phyloP scores from a whole-genome alignment of 2,329 filamentous ascomycete species.

The Phialemoniopsis sp. region DNA sequence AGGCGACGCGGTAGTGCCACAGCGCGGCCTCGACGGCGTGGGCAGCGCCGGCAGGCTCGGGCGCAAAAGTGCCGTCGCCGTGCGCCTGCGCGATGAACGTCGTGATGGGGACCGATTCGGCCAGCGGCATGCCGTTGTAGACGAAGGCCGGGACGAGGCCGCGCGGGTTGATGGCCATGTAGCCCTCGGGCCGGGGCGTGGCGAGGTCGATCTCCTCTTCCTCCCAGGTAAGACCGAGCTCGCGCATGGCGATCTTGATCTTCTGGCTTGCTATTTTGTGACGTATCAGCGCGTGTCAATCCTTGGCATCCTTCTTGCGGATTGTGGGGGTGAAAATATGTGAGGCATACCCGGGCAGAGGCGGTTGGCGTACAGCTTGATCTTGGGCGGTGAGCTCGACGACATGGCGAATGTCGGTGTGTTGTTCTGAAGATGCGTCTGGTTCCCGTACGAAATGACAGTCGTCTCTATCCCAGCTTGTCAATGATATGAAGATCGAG shows the following conservation, averaged over 20 bases:
- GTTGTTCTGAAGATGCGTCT: too few relatives aligned
- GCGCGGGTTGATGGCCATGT: conserved; percentile 73
- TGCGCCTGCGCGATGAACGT: conserved; percentile 68
- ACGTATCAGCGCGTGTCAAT: background rate
- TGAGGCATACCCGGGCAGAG: too few relatives aligned
- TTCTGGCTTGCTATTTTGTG: conserved; percentile 36
- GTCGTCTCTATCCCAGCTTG: too few relatives aligned
- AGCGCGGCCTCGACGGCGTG: conserved; percentile 52
- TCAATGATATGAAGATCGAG: too few relatives aligned
- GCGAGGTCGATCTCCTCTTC: conserved; percentile 70
- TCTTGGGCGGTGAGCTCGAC: too few relatives aligned
- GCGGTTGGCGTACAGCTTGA: too few relatives aligned
- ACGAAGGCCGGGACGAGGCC: conserved; percentile 71
- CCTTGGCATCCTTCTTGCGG: too few relatives aligned
- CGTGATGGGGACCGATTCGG: conserved; percentile 69
- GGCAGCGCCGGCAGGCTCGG: conserved; percentile 56
- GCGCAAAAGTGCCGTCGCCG: conserved; percentile 45
- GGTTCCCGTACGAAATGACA: too few relatives aligned
- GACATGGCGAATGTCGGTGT: too few relatives aligned
- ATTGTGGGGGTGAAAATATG: too few relatives aligned
- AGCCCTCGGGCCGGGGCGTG: conserved; percentile 66
- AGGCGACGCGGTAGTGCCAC: conserved; percentile 60
- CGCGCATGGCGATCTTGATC: conserved; percentile 66
- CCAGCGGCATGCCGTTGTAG: conserved; percentile 64
- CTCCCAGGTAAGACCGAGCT: conserved; percentile 62